A percentile compares a stretch with the other conserved stretches of the same genome.
Evolutionary conservation across 495 filamentous ascomycete genomes (phyloP).

Genomic region (Aspergillus sclerotioniger): DNA sequence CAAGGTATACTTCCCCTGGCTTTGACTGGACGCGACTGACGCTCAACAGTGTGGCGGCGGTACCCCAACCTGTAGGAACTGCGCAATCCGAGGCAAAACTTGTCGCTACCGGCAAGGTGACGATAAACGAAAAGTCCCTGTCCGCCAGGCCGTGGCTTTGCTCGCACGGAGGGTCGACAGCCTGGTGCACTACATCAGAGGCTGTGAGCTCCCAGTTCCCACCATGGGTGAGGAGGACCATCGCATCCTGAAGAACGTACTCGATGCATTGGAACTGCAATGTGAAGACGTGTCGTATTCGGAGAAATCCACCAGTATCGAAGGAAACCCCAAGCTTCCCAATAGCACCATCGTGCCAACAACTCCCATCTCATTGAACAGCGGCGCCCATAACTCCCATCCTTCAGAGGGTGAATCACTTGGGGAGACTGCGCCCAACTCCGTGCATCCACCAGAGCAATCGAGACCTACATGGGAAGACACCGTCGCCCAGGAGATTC

Average conservation of each 20-base stretch:
- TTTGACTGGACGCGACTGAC: not conserved
- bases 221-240: slow-evolving; percentile 15
- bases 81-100: slow-evolving; percentile 16
- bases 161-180: slow-evolving; percentile 20
- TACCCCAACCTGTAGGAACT: slow-evolving; percentile 22
- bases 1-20: slow-evolving; percentile 19
- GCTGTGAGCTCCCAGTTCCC: slow-evolving; percentile 22
- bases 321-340: not conserved
- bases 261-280: slow-evolving; percentile 14
- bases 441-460: too few species aligned
- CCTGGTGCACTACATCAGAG: slow-evolving; percentile 18
- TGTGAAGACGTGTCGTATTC: not conserved
- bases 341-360: not conserved
- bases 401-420: not conserved
- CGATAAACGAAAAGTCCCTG: slow-evolving; percentile 24
- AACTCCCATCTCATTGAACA: not conserved
- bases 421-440: not conserved
- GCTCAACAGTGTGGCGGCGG: slow-evolving; percentile 25
- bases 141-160: slow-evolving; percentile 17
- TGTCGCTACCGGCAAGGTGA: slow-evolving; percentile 24
- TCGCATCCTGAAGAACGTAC: slow-evolving; percentile 9
- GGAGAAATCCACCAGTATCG: not conserved
- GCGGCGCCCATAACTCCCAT: too few species aligned
- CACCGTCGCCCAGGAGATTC: not conserved
- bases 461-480: not conserved